Evolutionary conservation across 257 asterid species (phyloP).

Genomic region (Solanum sejunctum): DNA sequence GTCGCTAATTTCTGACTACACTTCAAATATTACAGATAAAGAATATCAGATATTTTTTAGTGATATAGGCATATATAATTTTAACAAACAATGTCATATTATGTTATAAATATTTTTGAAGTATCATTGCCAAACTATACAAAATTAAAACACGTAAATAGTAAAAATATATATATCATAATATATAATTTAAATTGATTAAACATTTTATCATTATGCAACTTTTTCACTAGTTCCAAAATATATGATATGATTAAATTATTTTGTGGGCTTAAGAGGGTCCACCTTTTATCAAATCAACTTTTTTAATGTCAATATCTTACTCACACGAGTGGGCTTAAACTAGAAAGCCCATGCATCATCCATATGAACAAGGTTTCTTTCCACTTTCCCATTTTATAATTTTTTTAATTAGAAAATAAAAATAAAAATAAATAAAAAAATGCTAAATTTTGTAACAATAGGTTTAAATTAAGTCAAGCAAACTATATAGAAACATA

Average conservation of each 20-base stretch:
- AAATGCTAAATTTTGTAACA: background rate
- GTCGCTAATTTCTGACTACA: too few species aligned
- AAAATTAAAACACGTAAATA: background rate
- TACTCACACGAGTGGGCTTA: background rate
- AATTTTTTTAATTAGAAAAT: too few species aligned
- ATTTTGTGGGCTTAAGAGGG: background rate
- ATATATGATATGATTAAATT: background rate
- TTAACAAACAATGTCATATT: background rate
- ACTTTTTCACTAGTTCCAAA: background rate
- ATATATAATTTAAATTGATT: background rate
- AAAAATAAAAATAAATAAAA: too few species aligned
- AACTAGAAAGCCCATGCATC: background rate
- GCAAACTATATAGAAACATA: background rate
- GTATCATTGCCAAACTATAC: background rate
- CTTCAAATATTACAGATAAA: too few species aligned
- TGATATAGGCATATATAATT: too few species aligned
- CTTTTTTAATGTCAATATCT: background rate
- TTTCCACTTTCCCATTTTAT: background rate
- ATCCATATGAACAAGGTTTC: background rate
- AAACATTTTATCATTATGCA: background rate
- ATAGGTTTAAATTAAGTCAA: background rate
- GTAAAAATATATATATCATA: background rate
- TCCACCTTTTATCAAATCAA: background rate
- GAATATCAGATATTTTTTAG: too few species aligned
- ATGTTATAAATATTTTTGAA: background rate